These are phyloP conservation scores for Colletotrichum camelliae DNA, from an alignment of 2,329 filamentous ascomycete genomes.

Conservation along the genomic window DNA sequence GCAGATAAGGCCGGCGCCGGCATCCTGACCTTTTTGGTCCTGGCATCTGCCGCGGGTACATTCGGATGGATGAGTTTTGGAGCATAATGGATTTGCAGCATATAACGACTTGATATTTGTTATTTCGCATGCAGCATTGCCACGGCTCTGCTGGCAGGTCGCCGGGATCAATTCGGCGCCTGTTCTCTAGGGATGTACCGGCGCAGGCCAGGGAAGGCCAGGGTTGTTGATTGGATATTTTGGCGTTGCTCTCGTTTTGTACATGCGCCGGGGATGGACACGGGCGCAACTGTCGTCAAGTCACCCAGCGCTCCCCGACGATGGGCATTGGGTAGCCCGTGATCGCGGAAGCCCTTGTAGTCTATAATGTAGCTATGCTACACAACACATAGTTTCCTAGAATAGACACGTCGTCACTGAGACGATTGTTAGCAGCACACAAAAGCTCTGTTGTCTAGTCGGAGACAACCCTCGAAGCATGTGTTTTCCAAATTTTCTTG, in stretches of 20 bases:
- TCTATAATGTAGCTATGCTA: slow-evolving; percentile 19
- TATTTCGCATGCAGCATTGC: neutral
- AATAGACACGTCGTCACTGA: neutral
- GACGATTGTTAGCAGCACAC: neutral
- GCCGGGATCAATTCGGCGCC: neutral
- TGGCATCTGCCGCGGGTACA: slow-evolving; percentile 42
- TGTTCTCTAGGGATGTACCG: slow-evolving; percentile 13
- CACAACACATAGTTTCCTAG: slow-evolving; percentile 2
- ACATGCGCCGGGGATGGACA: neutral
- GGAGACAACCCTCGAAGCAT: too few species aligned
- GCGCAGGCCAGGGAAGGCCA: slow-evolving; percentile 12
- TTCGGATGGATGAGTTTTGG: slow-evolving; percentile 57
- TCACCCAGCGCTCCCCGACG: neutral
- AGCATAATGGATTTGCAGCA: slow-evolving; percentile 23
- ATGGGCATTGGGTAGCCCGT: neutral
- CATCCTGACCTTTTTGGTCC: slow-evolving; percentile 51
- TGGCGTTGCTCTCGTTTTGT: slow-evolving; percentile 28
- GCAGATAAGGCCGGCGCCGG: slow-evolving; percentile 53
- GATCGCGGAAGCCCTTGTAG: neutral
- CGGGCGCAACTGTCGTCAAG: neutral
- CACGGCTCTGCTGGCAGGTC: slow-evolving; percentile 12
- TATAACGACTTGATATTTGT: slow-evolving; percentile 14
- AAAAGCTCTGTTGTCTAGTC: neutral
- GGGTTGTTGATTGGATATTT: slow-evolving; percentile 20
- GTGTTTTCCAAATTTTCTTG: neutral